Evolutionary conservation across 1,139 yeast genomes (phyloP).

Genomic region (Geotrichum aggregatum): DNA sequence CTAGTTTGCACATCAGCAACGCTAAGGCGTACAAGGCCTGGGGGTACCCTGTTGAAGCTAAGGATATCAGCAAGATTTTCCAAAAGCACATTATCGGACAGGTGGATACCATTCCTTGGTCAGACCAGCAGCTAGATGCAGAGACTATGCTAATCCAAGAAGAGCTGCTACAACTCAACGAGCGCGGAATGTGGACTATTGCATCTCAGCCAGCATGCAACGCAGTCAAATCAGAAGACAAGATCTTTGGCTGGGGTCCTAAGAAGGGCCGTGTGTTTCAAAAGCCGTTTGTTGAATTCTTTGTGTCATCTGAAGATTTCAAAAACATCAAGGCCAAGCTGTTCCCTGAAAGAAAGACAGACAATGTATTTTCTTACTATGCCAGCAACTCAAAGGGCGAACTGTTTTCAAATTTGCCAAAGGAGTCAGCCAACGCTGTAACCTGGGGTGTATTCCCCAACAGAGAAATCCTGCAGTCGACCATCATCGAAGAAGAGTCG

Average conservation of each 20-base stretch:
- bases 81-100: conserved; percentile 70
- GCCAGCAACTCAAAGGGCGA: conserved; percentile 57
- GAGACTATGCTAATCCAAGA: conserved; percentile 93
- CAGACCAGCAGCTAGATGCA: conserved; percentile 74
- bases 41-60: conserved; percentile 70
- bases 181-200: conserved; percentile 73
- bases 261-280: conserved; percentile 84
- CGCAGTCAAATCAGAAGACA: conserved; percentile 65
- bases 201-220: conserved; percentile 95
- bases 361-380: conserved; percentile 52
- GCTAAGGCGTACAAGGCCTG: conserved; percentile 67
- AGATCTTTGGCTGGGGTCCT: conserved; percentile 96
- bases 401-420: conserved; percentile 58
- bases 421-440: conserved; percentile 61
- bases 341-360: conserved; percentile 41
- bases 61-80: conserved; percentile 67
- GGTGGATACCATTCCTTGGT: conserved; percentile 84
- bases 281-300: conserved; percentile 88
- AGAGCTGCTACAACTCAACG: conserved; percentile 73
- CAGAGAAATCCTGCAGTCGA: conserved; percentile 80
- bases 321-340: conserved; percentile 41
- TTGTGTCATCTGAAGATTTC: conserved; percentile 72
- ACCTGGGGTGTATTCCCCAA: conserved; percentile 97
- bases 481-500: conserved; percentile 82
- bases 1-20: conserved; percentile 73